These are phyloP conservation scores for Usnea hakonensis DNA, from an alignment of 495 filamentous ascomycete genomes.

Conservation along the genomic window DNA sequence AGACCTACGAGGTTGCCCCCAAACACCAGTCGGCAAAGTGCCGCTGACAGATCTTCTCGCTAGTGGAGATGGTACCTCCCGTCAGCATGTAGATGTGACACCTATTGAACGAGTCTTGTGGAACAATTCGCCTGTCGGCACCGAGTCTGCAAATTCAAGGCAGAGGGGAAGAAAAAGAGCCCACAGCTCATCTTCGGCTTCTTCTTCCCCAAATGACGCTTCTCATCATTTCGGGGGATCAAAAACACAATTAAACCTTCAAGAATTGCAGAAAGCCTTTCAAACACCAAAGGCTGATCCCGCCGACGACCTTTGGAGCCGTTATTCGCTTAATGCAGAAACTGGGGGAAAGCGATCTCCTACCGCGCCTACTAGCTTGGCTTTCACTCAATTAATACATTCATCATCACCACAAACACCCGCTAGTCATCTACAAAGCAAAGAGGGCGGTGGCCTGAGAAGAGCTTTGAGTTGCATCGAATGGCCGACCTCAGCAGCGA, in stretches of 20 bases:
- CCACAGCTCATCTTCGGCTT: conserved; percentile 72
- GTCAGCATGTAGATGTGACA: conserved; percentile 40
- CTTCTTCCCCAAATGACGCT: conserved; percentile 53
- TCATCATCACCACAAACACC: conserved; percentile 64
- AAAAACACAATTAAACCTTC: conserved; percentile 41
- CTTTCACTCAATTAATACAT: conserved; percentile 54
- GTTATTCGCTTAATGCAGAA: conserved; percentile 39
- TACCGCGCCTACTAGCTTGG: conserved; percentile 24
- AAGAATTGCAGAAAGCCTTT: conserved; percentile 48
- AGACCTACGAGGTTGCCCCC: conserved; percentile 45
- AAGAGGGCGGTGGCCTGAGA: conserved; percentile 47
- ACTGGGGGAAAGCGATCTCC: conserved; percentile 26
- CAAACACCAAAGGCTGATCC: conserved; percentile 77
- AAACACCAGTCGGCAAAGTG: conserved; percentile 67
- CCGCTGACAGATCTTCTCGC: conserved; percentile 76
- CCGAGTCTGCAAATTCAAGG: conserved; percentile 35
- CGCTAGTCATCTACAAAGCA: conserved; percentile 30
- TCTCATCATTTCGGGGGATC: conserved; percentile 34
- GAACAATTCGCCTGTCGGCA: conserved; percentile 49
- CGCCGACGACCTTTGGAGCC: conserved; percentile 77
- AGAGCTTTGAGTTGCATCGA: conserved; percentile 63
- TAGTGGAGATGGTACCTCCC: conserved; percentile 52
- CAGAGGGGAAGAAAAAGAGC: conserved; percentile 59
- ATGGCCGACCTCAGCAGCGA: conserved; percentile 49
- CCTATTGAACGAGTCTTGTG: conserved; percentile 70